Evolutionary conservation across 805 yeast species (phyloP).

Genomic region (Starmera amethionina): DNA sequence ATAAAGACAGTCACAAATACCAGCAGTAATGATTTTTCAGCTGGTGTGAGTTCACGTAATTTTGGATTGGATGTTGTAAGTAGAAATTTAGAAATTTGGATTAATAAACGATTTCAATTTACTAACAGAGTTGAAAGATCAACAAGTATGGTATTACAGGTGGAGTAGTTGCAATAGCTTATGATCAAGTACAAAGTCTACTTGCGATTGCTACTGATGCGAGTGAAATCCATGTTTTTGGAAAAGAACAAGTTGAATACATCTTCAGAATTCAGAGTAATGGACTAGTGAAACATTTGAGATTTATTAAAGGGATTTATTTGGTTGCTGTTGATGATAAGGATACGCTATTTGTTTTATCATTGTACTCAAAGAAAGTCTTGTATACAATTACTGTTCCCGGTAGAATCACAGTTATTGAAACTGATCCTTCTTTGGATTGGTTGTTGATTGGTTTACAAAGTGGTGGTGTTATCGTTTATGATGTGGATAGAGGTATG

Average conservation of each 20-base stretch:
- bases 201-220: conserved; percentile 68
- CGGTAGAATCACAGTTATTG: conserved; percentile 57
- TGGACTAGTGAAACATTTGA: conserved; percentile 41
- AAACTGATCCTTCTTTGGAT: conserved; percentile 79
- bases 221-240: conserved; percentile 70
- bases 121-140: conserved; percentile 5
- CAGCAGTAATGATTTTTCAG: conserved; percentile 14
- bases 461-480: conserved; percentile 64
- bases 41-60: conserved; percentile 20
- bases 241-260: conserved; percentile 73
- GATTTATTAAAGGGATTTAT: conserved; percentile 74
- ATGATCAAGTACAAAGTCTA: conserved; percentile 82
- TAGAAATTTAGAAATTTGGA: not conserved
- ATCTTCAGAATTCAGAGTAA: conserved; percentile 44
- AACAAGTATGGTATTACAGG: conserved; percentile 53
- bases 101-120: not conserved
- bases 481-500: conserved; percentile 71
- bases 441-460: conserved; percentile 76
- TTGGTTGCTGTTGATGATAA: conserved; percentile 60
- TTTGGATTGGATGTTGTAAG: conserved; percentile 23
- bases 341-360: conserved; percentile 56
- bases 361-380: conserved; percentile 53
- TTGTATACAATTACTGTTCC: conserved; percentile 54
- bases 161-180: conserved; percentile 55
- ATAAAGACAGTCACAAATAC: conserved; percentile 21